These are phyloP conservation scores for Sequoia sempervirens DNA, from an alignment of 75 land plant genomes.

Conservation along the genomic window DNA sequence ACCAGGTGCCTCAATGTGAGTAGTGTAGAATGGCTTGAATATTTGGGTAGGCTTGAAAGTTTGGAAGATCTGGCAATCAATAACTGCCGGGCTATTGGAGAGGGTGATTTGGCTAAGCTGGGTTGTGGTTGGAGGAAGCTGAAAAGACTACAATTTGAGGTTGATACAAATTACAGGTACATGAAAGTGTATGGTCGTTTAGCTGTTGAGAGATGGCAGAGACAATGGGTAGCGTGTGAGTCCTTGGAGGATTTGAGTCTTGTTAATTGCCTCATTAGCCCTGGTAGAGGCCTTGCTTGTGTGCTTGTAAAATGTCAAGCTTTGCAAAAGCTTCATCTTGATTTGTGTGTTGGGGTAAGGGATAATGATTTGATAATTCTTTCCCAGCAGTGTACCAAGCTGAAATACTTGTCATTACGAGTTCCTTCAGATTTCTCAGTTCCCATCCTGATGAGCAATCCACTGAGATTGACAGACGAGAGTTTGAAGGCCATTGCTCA, in stretches of 20 bases:
- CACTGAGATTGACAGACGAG: slow-evolving; percentile 51
- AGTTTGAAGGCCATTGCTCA: slow-evolving; percentile 53
- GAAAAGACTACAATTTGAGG: slow-evolving; percentile 54
- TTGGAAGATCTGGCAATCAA: slow-evolving; percentile 60
- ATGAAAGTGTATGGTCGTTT: slow-evolving; percentile 43
- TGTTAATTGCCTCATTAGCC: slow-evolving; percentile 60
- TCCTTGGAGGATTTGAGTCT: slow-evolving; percentile 57
- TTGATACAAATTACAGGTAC: slow-evolving; percentile 60
- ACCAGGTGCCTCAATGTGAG: slow-evolving; percentile 61
- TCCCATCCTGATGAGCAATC: slow-evolving; percentile 25
- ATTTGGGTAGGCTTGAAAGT: slow-evolving; percentile 59
- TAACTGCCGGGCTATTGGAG: slow-evolving; percentile 74
- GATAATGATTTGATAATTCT: slow-evolving; percentile 56
- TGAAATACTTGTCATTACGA: slow-evolving; percentile 52
- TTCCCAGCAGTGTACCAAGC: slow-evolving; percentile 43
- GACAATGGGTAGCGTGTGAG: slow-evolving; percentile 47
- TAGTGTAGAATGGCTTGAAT: slow-evolving; percentile 78
- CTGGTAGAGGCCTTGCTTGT: slow-evolving; percentile 64
- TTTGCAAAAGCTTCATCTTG: slow-evolving; percentile 60
- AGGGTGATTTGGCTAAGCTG: slow-evolving; percentile 61
- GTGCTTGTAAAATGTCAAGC: slow-evolving; percentile 47
- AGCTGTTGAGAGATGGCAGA: slow-evolving; percentile 40
- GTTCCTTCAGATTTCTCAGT: slow-evolving; percentile 53
- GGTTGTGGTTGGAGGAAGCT: slow-evolving; percentile 64
- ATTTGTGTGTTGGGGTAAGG: slow-evolving; percentile 72